Conservation (phyloP, 257 asterid genomes). For the Penstemon davidsonii region DNA sequence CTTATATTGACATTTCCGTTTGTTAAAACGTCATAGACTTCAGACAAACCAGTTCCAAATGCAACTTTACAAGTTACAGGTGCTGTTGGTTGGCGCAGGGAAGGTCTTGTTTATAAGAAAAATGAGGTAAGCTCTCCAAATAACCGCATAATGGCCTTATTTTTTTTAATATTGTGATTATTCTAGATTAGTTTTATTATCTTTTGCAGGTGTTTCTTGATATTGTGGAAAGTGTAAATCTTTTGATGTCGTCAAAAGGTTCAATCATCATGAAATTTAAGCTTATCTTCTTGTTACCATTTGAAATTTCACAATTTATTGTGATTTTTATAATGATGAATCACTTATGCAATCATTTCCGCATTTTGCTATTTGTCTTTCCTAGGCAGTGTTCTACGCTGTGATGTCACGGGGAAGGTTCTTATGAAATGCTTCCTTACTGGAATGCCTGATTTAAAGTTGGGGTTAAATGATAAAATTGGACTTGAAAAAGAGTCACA, state of each 20-base stretch:
- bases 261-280: slow-evolving; percentile 13
- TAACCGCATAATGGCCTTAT: slow-evolving; percentile 6
- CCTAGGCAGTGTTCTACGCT: slow-evolving; percentile 90
- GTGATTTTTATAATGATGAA: background rate
- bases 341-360: slow-evolving; percentile 5
- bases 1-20: slow-evolving; percentile 27
- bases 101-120: slow-evolving; percentile 93
- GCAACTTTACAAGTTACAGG: slow-evolving; percentile 99
- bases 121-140: slow-evolving; percentile 69
- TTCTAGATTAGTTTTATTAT: slow-evolving; percentile 18
- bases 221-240: slow-evolving; percentile 98
- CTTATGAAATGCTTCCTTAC: slow-evolving; percentile 99
- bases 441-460: slow-evolving; percentile 98
- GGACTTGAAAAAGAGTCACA: slow-evolving; percentile 99
- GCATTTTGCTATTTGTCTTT: slow-evolving; percentile 28
- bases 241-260: slow-evolving; percentile 99
- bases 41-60: slow-evolving; percentile 93
- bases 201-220: slow-evolving; percentile 84
- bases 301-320: slow-evolving; percentile 1
- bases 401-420: slow-evolving; percentile 97
- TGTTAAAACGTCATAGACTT: slow-evolving; percentile 49
- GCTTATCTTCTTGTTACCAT: slow-evolving; percentile 25
- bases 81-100: slow-evolving; percentile 99
- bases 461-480: slow-evolving; percentile 98
- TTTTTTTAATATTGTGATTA: slow-evolving; percentile 16